Evolutionary conservation across 2,329 filamentous ascomycete genomes (phyloP).

Genomic region (Cadophora sp.): DNA sequence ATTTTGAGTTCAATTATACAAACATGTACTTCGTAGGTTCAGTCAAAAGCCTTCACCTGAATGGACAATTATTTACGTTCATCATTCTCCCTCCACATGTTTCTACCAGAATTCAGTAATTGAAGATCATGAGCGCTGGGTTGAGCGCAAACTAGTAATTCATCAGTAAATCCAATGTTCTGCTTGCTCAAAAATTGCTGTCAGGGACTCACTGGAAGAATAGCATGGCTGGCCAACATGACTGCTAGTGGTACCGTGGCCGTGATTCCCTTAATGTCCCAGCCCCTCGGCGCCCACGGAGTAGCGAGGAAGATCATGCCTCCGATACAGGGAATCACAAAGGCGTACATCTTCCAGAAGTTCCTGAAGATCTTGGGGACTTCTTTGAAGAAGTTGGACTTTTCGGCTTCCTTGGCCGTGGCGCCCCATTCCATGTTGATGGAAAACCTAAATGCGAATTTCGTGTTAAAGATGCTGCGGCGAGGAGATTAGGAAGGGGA

Average conservation of each 20-base stretch:
- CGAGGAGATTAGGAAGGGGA: slow-evolving; percentile 32
- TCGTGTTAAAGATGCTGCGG: background rate
- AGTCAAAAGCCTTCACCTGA: too few species aligned
- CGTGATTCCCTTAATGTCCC: slow-evolving; percentile 62
- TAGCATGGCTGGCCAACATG: slow-evolving; percentile 41
- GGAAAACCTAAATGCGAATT: background rate
- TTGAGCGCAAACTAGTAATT: background rate
- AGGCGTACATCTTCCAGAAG: slow-evolving; percentile 54
- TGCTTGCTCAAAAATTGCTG: too few species aligned
- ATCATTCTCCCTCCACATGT: too few species aligned
- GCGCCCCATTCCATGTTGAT: slow-evolving; percentile 57
- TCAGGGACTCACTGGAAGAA: background rate
- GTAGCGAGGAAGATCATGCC: slow-evolving; percentile 37
- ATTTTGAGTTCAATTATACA: too few species aligned
- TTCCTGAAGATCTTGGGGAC: slow-evolving; percentile 59
- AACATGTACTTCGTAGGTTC: too few species aligned
- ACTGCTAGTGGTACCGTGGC: slow-evolving; percentile 62
- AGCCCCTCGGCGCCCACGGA: slow-evolving; percentile 46
- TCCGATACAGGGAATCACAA: slow-evolving; percentile 22
- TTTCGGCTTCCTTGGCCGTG: slow-evolving; percentile 62
- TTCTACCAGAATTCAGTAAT: too few species aligned
- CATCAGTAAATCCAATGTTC: too few species aligned
- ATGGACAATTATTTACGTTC: too few species aligned
- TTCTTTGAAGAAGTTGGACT: slow-evolving; percentile 62
- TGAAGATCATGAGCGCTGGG: background rate